phyloP scores from a whole-genome alignment of 2,329 filamentous ascomycete species.

The Nakataea oryzae region DNA sequence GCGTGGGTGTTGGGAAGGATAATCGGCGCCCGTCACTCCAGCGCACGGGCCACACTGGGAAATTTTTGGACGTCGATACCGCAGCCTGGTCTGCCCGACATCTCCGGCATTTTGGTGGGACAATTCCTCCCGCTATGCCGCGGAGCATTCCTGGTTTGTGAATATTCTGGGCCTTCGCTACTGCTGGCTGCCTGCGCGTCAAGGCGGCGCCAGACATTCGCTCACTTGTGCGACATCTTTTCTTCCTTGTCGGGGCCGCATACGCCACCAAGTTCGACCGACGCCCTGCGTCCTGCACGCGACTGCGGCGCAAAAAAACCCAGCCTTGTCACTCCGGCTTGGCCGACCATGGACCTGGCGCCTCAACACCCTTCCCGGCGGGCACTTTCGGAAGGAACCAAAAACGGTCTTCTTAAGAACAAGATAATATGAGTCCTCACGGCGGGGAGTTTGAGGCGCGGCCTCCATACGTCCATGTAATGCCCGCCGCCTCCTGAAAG shows the following conservation, averaged over 20 bases:
- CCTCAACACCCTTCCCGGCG: constrained; percentile 7
- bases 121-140: not conserved
- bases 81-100: not conserved
- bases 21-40: not conserved
- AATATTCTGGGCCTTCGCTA: not conserved
- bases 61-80: constrained; percentile 2
- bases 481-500: not conserved
- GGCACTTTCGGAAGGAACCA: constrained; percentile 7
- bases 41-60: constrained; percentile 1
- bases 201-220: not conserved
- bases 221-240: not conserved
- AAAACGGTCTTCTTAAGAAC: constrained; percentile 5
- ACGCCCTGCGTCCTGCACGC: not conserved
- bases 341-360: not conserved
- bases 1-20: not conserved
- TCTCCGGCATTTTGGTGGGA: not conserved
- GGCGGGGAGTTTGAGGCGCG: constrained; percentile 43
- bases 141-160: not conserved
- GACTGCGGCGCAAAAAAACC: not conserved
- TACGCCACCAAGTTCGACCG: not conserved
- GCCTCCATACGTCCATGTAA: constrained; percentile 54
- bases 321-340: not conserved
- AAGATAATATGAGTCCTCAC: constrained; percentile 24
- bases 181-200: not conserved
- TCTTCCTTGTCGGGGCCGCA: not conserved